Evolutionary conservation across 306 rosid species (phyloP).

Genomic region (Parietaria judaica): DNA sequence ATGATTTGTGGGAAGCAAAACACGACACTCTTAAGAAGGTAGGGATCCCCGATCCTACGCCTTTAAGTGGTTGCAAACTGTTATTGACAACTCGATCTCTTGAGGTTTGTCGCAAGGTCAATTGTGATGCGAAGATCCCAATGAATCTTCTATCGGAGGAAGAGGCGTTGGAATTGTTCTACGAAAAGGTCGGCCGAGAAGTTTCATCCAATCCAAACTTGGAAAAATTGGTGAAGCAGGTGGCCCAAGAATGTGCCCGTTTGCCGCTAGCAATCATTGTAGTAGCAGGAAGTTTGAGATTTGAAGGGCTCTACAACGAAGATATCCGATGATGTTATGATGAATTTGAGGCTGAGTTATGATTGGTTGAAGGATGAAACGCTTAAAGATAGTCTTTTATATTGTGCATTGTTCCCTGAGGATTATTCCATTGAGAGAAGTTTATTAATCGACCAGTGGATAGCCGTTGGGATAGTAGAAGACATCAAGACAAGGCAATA

Average conservation of each 20-base stretch:
- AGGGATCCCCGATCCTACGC: no score
- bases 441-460: background rate
- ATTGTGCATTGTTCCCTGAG: constrained; percentile 12
- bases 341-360: constrained; percentile 9
- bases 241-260: background rate
- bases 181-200: constrained; percentile 5
- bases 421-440: constrained; percentile 3
- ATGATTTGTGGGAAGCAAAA: no score
- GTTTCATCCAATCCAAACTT: background rate
- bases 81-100: no score
- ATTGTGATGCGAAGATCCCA: background rate
- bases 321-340: background rate
- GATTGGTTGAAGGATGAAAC: background rate
- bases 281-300: constrained; percentile 12
- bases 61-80: no score
- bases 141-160: constrained; percentile 8
- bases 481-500: background rate
- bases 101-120: no score
- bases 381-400: constrained; percentile 5
- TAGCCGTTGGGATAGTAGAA: constrained; percentile 1
- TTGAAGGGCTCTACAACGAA: background rate
- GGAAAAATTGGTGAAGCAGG: background rate
- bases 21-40: no score
- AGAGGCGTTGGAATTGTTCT: constrained; percentile 11
- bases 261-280: constrained; percentile 14